Conservation (phyloP, 768 basidiomycete species). For the Tulasnella sp. region DNA sequence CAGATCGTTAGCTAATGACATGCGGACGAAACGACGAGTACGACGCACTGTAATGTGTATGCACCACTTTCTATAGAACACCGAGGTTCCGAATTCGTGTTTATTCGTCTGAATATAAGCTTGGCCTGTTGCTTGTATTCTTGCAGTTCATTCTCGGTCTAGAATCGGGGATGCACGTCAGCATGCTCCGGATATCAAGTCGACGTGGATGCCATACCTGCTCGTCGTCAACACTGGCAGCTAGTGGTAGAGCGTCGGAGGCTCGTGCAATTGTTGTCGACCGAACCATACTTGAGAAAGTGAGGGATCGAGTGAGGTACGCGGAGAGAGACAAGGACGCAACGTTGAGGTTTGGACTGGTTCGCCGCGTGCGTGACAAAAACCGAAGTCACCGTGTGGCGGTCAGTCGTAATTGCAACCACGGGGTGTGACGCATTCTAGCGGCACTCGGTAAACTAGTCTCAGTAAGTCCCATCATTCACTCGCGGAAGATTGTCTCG, state of each 20-base stretch:
- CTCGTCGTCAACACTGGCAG: slow-evolving; percentile 95
- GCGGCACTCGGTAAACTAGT: too few species aligned
- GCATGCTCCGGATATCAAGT: slow-evolving; percentile 1
- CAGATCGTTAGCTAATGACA: background rate
- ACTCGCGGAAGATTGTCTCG: too few species aligned
- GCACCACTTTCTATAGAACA: slow-evolving; percentile 94
- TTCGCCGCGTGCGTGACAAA: background rate
- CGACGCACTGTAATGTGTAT: slow-evolving; percentile 87
- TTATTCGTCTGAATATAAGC: slow-evolving; percentile 87
- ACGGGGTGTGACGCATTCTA: too few species aligned
- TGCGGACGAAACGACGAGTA: background rate
- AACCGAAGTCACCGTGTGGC: background rate
- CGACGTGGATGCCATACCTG: slow-evolving; percentile 41
- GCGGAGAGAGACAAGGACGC: background rate
- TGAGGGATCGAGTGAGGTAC: background rate
- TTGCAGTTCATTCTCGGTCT: slow-evolving; percentile 89
- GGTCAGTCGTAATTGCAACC: slow-evolving; percentile 4
- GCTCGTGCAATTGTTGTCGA: slow-evolving; percentile 80
- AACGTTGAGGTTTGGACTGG: slow-evolving; percentile 3
- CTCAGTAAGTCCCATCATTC: too few species aligned
- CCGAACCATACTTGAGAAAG: slow-evolving; percentile 49
- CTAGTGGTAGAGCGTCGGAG: slow-evolving; percentile 77
- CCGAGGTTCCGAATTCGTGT: slow-evolving; percentile 84
- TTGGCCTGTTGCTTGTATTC: slow-evolving; percentile 99
- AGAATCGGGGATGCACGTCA: slow-evolving; percentile 12